Percentiles rank a stretch among this genome's conserved stretches.
Conservation (phyloP, 108 stramenopile species). For the Cylindrotheca closterium region DNA sequence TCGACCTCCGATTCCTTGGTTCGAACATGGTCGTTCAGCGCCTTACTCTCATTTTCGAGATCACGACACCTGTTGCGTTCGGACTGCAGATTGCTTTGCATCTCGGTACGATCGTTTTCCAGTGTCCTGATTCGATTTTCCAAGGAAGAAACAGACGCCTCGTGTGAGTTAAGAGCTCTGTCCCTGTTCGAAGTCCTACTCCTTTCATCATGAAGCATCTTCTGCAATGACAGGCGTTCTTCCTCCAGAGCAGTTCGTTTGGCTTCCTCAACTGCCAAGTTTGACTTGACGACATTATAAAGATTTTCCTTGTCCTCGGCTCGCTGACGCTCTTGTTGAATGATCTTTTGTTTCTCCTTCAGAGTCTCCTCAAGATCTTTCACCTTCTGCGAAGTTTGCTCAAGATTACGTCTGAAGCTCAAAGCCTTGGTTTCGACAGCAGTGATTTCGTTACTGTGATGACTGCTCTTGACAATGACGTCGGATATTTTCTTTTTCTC, state of each 20-base stretch:
- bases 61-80: not conserved
- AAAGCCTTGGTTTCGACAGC: not conserved
- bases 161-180: not conserved
- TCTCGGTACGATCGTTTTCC: not conserved
- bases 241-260: not conserved
- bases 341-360: not conserved
- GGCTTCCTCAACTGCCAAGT: not conserved
- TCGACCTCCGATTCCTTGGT: not conserved
- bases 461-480: not conserved
- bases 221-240: not conserved
- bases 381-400: not conserved
- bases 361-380: not conserved
- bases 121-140: not conserved
- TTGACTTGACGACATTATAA: not conserved
- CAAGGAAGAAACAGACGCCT: not conserved
- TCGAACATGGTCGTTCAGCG: not conserved
- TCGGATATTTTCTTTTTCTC: too few species aligned
- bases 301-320: not conserved
- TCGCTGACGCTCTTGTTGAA: not conserved
- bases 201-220: not conserved
- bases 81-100: not conserved
- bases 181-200: not conserved
- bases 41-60: not conserved
- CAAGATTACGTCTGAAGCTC: not conserved
- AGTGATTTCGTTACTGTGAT: not conserved